Evolutionary conservation across 306 rosid species (phyloP), one percentile per base, ranked within the genome.

Genomic region (Trifolium repens): DNA sequence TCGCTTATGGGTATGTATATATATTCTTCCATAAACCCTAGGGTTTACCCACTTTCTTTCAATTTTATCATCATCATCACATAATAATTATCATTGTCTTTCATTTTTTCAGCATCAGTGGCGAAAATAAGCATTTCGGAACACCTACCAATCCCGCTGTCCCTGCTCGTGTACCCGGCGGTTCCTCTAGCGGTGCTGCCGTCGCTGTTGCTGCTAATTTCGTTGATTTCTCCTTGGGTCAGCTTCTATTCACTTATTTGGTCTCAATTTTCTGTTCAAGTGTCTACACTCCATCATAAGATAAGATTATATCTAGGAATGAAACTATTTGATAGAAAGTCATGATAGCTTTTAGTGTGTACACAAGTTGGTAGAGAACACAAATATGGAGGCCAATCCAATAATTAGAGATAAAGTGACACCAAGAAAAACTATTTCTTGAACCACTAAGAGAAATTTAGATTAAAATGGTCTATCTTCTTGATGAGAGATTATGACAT

Each of bases 151-250:
- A 96, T 80, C 99, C 99, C 22, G 82, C 89, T 39, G 88, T 68
- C 7, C 89, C 88, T 78, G 71, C 87, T 46, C 91, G 89, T 67
- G 69, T 86, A 64, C 94, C 99, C 0, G 99, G 99, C 65, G 99
- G 98, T 69, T 83, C 97, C 67, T 96, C 94, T 37, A 81, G 99
- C 78, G 99, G 98, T 68, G 93, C 97, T 77, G 96, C 99, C 8
- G 98, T 92, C 22, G 96, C 97, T 63, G 98, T 96, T 78, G 98
- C 98, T 47, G 94, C 97, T 46, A 78, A 85, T 82, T 86, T 96
- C 39, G 97, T 83, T 63, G 97, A 90, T 84, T 96, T 96, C 78
- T 86, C 98, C 5, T 59, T 96, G 75, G 99, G 99, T 96, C 66
- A 82, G 93, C 75, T 32, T 32, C 35, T 32, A 32, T 32, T 30